Evolutionary conservation across 2,329 filamentous ascomycete genomes (phyloP), one percentile per base, ranked within the genome.

Genomic region (Venturia carpophila): DNA sequence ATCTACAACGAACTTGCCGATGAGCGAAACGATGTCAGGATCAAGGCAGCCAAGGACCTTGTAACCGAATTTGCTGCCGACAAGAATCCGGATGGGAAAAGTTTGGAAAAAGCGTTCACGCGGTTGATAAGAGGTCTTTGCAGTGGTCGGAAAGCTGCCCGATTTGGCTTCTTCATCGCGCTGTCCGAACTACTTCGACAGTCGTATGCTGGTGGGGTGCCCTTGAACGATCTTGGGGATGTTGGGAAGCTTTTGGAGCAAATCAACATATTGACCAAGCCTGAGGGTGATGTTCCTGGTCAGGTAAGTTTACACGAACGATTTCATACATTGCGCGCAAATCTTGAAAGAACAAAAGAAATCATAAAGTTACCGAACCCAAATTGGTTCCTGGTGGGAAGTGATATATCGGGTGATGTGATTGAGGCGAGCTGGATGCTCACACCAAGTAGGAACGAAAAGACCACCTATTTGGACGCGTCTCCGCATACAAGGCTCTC

Each of bases 401-500:
- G 5, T 15, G 2, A 19, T 19, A 6, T 4, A 2, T 45, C n/a
- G 15, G 21, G 45, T 21, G n/a, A 11, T 47, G 2, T 47, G 24
- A 21, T 27, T 21, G 3, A 27, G 21, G 21, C 1, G 11, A 27
- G n/a, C 11, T 27, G 47, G 11, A 24, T 58, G 24, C 52, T 58
- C 19, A 58, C n/a, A 24, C 37, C 52, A 58, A 83, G 71, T 83
- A 96, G 80, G 92, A 97, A 78, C 88, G 92, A 76, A 84, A 91
- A 70, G 92, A 97, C 73, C 87, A 92, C 73, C 84, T 87, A 69
- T 89, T 96, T 68, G 94, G 94, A 7, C 86, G 90, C 69, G 78
- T 97, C 0, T 97, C 97, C 71, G 93, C 92, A 2, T 83, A 92
- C 55, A 89, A 96, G 74, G 90, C 90, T 66, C 87, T 97, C 67